Percentiles rank a stretch among this genome's conserved stretches.
Evolutionary conservation across 306 rosid genomes (phyloP).

Genomic region (Nissolia schottii): DNA sequence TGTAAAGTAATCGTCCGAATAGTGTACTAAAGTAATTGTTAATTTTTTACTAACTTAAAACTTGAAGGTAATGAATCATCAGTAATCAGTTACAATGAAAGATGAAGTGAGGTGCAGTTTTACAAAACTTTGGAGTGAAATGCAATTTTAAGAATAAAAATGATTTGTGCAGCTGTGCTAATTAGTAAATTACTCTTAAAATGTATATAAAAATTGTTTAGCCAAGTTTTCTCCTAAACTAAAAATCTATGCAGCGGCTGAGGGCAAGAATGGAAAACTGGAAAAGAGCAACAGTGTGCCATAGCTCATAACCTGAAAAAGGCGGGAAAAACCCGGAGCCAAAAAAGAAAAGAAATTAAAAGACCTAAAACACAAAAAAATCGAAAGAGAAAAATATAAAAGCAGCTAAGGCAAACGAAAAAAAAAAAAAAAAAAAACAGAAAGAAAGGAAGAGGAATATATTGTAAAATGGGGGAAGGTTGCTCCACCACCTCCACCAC

Average conservation of each 20-base stretch:
- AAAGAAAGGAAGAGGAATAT: neutral
- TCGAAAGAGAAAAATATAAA: neutral
- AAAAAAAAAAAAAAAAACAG: neutral
- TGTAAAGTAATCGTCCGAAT: too few species aligned
- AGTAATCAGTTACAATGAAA: too few species aligned
- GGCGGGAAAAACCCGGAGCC: slow-evolving; percentile 21
- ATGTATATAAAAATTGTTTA: too few species aligned
- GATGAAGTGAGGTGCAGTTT: too few species aligned
- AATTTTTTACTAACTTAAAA: too few species aligned
- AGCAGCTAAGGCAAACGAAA: neutral
- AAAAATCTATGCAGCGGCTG: neutral
- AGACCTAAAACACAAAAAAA: neutral
- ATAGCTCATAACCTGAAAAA: neutral
- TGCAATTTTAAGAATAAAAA: too few species aligned
- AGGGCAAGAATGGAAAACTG: neutral
- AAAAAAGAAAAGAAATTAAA: neutral
- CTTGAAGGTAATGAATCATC: too few species aligned
- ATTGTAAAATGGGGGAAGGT: slow-evolving; percentile 52
- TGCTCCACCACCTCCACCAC: slow-evolving; percentile 30
- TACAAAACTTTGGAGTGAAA: too few species aligned
- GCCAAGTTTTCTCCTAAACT: too few species aligned
- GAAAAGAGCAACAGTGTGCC: neutral
- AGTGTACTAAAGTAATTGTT: too few species aligned
- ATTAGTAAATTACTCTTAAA: too few species aligned
- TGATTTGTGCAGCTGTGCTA: too few species aligned